A percentile compares a stretch with the other conserved stretches of the same genome.
phyloP scores from a whole-genome alignment of 139 green algal species.

The Astrephomene gubernaculifera region DNA sequence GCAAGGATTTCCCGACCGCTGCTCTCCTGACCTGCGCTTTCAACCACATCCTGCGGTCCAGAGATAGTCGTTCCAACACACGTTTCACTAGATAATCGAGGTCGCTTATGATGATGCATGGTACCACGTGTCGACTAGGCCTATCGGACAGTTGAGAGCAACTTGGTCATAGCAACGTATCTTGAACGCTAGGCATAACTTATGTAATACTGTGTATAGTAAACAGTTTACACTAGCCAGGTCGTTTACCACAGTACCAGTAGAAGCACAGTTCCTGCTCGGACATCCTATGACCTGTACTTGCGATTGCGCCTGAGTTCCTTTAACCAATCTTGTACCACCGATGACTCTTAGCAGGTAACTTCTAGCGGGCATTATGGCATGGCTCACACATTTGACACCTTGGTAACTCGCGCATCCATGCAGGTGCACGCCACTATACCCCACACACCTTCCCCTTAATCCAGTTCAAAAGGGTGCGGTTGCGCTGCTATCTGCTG shows the following conservation, averaged over 20 bases:
- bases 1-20: too few species aligned
- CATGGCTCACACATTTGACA: background rate
- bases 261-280: background rate
- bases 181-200: too few species aligned
- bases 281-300: too few species aligned
- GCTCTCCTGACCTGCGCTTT: too few species aligned
- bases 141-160: background rate
- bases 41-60: too few species aligned
- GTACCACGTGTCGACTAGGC: too few species aligned
- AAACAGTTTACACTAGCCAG: background rate
- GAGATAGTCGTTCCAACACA: too few species aligned
- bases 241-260: background rate
- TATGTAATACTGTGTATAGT: background rate
- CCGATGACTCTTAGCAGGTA: background rate
- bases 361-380: background rate
- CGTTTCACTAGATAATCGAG: too few species aligned
- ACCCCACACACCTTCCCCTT: constrained; percentile 79
- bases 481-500: constrained; percentile 68
- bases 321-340: background rate
- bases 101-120: too few species aligned
- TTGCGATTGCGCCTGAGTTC: background rate
- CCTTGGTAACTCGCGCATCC: background rate
- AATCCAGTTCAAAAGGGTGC: constrained; percentile 71
- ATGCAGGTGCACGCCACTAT: constrained; percentile 37
- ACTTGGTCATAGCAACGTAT: too few species aligned